Evolutionary conservation across 1,284 basidiomycete genomes (phyloP), one percentile per base, ranked within the genome.

Genomic region (Salmacisia buchloeana): DNA sequence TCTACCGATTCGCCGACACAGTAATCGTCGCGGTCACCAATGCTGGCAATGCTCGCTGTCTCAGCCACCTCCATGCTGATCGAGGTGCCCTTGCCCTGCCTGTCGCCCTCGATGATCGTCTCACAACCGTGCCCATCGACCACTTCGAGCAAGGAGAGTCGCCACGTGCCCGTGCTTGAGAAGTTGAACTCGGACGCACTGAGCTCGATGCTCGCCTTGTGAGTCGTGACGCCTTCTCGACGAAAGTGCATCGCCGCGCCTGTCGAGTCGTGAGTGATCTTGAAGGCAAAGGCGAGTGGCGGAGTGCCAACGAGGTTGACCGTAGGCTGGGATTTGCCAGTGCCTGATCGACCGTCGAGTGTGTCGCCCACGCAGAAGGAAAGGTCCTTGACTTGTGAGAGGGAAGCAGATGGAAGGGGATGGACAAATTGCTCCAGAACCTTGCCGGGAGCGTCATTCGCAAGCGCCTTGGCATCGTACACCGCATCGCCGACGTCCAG

Each of bases 1-100:
- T 92, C 91, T 10, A 91, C 85, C 57, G 86, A 84, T 72, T 97
- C 94, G 29, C 94, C 94, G 9, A 92, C 89, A 80, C 94, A 98
- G 71, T 90, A 88, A 79, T 97, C 88, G 68, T 84, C 84, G 58
- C 87, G 85, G 49, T 88, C 83, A 69, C 89, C 89, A 68, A 92
- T 86, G 0, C 93, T 87, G 36, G 92, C 85, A 65, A 98, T 94
- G 9, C 91, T 87, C 7, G 94, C 94, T 1, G 91, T 92, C 81
- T 97, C 94, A 5, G 92, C 91, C 10, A 97, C 92, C 69, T 96
- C 91, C 33, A 67, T 58, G 23, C 36, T 62, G 27, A 39, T 29
- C 39, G 45, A 63, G 33, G 27, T 18, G 10, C 29, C 29, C 18
- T 31, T 27, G 18, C 21, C 45, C 39, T 58, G 56, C 45, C 18